Base-by-base conservation (phyloP, 2,329 filamentous ascomycete genomes). In the Ophidiomyces ophidiicola region DNA sequence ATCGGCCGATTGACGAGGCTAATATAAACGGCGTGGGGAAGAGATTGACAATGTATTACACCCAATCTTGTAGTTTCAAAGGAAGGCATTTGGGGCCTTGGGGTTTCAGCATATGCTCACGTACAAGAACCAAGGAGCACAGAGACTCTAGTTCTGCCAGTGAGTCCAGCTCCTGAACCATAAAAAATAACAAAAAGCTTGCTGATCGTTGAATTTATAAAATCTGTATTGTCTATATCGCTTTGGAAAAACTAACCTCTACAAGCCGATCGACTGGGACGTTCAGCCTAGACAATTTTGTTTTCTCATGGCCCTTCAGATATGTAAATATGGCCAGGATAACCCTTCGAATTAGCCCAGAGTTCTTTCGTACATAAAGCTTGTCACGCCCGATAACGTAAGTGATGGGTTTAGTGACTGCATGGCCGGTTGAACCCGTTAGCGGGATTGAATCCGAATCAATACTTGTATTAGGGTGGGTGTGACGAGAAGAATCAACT, bases 371-470 rank as follows among this genome's bases (percentile, higher is more conserved):
- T 44, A 63, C 53, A 19, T 50, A 55, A 49, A 64, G 53, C 44
- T 63, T 58, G 37, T 62, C 61, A 39, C 60, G 62, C 14, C 60
- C 59, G 7, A 62, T 50, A 12, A 73, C 66, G 46, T 73, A 72
- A 1, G 72, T 53, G 0, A 72, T 43, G 17, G 36, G 39, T 20
- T 39, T 46, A 18, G 28, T 18, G 18, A 32, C 28, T 20, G 38
- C 28, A 17, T 23, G 31, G 12, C 11, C 15, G 18, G 6, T 26
- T 25, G 25, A 14, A 11, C 31, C 29, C 34, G 21, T 41, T 8
- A 35, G 36, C 28, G 38, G 32, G 8, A 36, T 38, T 14, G 37
- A 40, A 25, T 31, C 47, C 10, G 41, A 15, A 17, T 24, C 33
- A 8, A 32, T 36, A 28, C 36, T 47, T 7, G 36, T 15, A 20